Conservation (phyloP, 164 flowering plant species). For the Liquidambar formosana region DNA sequence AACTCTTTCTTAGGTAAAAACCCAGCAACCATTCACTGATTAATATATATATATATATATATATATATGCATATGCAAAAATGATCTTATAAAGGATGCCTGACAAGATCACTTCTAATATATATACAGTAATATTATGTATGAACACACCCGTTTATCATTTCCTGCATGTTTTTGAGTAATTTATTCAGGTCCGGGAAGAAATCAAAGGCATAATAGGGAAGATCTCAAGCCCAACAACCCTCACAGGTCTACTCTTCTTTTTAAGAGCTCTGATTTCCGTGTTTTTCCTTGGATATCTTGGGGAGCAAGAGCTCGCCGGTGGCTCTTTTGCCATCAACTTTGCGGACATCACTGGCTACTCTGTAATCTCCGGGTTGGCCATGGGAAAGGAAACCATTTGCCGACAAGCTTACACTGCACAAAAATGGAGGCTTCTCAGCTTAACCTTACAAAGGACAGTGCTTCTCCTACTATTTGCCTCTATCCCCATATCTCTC, state of each 20-base stretch:
- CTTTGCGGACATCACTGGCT: slow-evolving; percentile 92
- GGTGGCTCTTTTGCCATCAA: too few relatives aligned
- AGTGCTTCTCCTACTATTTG: slow-evolving; percentile 73
- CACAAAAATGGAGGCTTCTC: slow-evolving; percentile 68
- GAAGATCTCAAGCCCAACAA: too few relatives aligned
- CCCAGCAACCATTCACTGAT: background rate
- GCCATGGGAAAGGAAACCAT: slow-evolving; percentile 99
- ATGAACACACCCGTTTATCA: background rate
- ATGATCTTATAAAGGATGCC: too few relatives aligned
- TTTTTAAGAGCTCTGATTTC: slow-evolving; percentile 92
- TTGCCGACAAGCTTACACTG: slow-evolving; percentile 91
- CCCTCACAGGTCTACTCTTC: too few relatives aligned
- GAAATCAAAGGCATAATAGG: too few relatives aligned
- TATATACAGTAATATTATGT: background rate
- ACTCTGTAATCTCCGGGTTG: too few relatives aligned
- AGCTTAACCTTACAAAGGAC: slow-evolving; percentile 85
- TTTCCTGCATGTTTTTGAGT: background rate
- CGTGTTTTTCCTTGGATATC: slow-evolving; percentile 85
- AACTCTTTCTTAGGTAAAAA: slow-evolving; percentile 68
- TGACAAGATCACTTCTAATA: too few relatives aligned
- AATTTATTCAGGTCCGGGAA: slow-evolving; percentile 55
- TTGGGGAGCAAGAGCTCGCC: slow-evolving; percentile 88
- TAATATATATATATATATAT: too few relatives aligned
- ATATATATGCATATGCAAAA: too few relatives aligned
- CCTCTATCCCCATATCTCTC: too few relatives aligned